Percentiles rank a stretch among this genome's conserved stretches.
These are phyloP conservation scores for Colletotrichum camelliae DNA, from an alignment of 2,329 filamentous ascomycete genomes.

Conservation along the genomic window DNA sequence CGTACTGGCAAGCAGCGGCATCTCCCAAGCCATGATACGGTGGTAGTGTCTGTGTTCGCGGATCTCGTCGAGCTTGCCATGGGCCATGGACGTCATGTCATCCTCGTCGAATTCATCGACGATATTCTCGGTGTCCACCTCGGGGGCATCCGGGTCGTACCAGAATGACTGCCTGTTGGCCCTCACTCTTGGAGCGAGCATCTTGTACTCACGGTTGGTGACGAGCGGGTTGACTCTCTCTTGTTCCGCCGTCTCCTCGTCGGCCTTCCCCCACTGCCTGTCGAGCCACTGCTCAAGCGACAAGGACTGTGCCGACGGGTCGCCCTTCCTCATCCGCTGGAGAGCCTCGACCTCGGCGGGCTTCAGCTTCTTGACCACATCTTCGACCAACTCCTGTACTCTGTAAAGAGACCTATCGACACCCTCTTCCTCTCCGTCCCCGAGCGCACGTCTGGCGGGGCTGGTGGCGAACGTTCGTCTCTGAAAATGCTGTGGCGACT, in stretches of 20 bases:
- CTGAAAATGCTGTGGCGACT: background rate
- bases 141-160: constrained; percentile 55
- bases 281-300: constrained; percentile 11
- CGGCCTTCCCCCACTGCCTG: background rate
- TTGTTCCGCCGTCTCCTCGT: background rate
- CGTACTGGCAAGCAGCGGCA: constrained; percentile 89
- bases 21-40: constrained; percentile 89
- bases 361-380: constrained; percentile 14
- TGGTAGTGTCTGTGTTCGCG: constrained; percentile 89
- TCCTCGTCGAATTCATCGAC: constrained; percentile 75
- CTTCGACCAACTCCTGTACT: constrained; percentile 10
- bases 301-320: constrained; percentile 25
- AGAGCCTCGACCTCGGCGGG: constrained; percentile 26
- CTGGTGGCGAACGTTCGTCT: constrained; percentile 33
- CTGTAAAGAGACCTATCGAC: constrained; percentile 12
- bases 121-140: constrained; percentile 54
- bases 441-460: constrained; percentile 28
- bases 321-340: constrained; percentile 34
- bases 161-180: constrained; percentile 49
- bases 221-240: background rate
- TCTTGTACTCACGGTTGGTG: constrained; percentile 23
- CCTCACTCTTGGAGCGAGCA: constrained; percentile 25
- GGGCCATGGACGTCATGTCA: constrained; percentile 82
- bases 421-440: constrained; percentile 26
- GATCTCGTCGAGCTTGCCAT: constrained; percentile 87